Percentiles rank a stretch among this genome's conserved stretches.
These are phyloP conservation scores for Sinapis alba DNA, from an alignment of 441 rosid genomes.

Conservation along the genomic window DNA sequence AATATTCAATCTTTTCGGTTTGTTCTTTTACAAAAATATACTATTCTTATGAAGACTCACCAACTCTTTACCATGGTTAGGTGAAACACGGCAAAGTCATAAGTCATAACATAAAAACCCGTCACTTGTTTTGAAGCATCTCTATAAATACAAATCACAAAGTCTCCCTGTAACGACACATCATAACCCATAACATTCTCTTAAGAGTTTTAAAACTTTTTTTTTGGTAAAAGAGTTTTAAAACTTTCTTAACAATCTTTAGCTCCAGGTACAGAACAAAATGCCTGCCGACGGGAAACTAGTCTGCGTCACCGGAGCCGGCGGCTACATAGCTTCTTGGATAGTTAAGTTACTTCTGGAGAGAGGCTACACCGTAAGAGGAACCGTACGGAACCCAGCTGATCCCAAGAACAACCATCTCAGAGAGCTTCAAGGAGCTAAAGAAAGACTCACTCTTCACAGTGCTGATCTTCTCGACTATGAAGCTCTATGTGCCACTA, in stretches of 20 bases:
- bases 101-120: neutral
- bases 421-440: slow-evolving; percentile 84
- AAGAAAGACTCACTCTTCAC: slow-evolving; percentile 70
- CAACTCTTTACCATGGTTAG: slow-evolving; percentile 43
- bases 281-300: slow-evolving; percentile 72
- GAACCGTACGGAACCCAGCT: slow-evolving; percentile 82
- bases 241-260: slow-evolving; percentile 17
- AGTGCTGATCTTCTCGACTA: slow-evolving; percentile 85
- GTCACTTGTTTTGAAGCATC: slow-evolving; percentile 17
- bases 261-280: neutral
- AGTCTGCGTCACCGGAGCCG: slow-evolving; percentile 95
- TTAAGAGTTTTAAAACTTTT: too few species aligned
- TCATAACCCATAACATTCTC: slow-evolving; percentile 1
- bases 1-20: neutral
- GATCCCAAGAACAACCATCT: slow-evolving; percentile 87
- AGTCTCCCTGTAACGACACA: slow-evolving; percentile 23
- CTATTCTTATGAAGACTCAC: slow-evolving; percentile 25
- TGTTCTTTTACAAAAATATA: slow-evolving; percentile 1
- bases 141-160: slow-evolving; percentile 35
- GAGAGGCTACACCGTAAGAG: slow-evolving; percentile 72
- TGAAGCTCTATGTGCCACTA: slow-evolving; percentile 59
- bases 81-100: slow-evolving; percentile 23
- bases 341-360: slow-evolving; percentile 77
- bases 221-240: too few species aligned
- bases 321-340: slow-evolving; percentile 96